phyloP scores from a whole-genome alignment of 768 basidiomycete genomes.

The Mycena epipterygia region DNA sequence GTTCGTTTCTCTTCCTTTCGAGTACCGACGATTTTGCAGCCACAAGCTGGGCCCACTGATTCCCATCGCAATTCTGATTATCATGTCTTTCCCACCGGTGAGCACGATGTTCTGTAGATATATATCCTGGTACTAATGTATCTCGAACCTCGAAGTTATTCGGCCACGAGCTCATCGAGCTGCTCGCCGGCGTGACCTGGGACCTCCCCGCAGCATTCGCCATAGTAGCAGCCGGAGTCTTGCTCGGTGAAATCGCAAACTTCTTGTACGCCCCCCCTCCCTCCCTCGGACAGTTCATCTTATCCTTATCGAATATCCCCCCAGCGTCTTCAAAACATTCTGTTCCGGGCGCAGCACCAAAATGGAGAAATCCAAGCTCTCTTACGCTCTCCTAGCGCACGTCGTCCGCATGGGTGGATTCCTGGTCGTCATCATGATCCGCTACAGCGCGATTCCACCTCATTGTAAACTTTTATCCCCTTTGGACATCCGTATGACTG shows the following conservation, averaged over 20 bases:
- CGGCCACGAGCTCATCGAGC: constrained; percentile 26
- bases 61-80: constrained; percentile 7
- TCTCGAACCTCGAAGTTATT: neutral
- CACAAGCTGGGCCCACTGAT: constrained; percentile 7
- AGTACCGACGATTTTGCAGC: neutral
- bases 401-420: constrained; percentile 96
- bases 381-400: constrained; percentile 71
- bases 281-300: neutral
- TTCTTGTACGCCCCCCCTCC: neutral
- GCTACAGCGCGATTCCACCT: constrained; percentile 86
- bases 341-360: constrained; percentile 83
- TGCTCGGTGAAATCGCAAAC: constrained; percentile 31
- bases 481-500: too few species aligned
- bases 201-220: constrained; percentile 11
- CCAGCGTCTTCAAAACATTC: constrained; percentile 57
- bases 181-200: constrained; percentile 20
- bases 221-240: constrained; percentile 15
- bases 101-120: neutral
- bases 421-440: constrained; percentile 80
- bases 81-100: constrained; percentile 25
- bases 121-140: neutral
- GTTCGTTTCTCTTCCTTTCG: neutral
- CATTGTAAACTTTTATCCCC: constrained; percentile 69
- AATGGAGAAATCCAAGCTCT: constrained; percentile 68
- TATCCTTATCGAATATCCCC: too few species aligned